These are phyloP conservation scores for Helotiales sp. DNA, from an alignment of 2,329 filamentous ascomycete genomes.

Conservation along the genomic window DNA sequence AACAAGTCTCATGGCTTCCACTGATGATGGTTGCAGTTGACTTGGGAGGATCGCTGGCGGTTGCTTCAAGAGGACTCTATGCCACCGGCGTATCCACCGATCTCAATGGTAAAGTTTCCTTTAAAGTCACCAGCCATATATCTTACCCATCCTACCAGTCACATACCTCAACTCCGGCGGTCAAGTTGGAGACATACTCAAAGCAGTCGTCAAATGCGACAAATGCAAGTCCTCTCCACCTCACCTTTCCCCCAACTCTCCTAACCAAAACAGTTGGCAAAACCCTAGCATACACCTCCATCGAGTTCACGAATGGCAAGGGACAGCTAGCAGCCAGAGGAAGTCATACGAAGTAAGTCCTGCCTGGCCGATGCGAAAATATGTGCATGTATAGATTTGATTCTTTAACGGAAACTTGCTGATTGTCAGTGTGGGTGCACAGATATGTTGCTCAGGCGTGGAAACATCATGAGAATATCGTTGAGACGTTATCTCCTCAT, in stretches of 20 bases:
- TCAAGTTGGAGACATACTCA: slow-evolving; percentile 59
- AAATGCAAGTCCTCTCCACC: slow-evolving; percentile 53
- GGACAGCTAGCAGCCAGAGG: slow-evolving; percentile 65
- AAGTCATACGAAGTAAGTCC: slow-evolving; percentile 66
- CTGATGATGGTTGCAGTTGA: slow-evolving; percentile 52
- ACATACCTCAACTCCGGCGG: slow-evolving; percentile 66
- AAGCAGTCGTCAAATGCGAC: slow-evolving; percentile 62
- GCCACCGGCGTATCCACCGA: slow-evolving; percentile 69
- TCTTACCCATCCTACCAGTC: slow-evolving; percentile 50
- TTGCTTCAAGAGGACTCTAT: slow-evolving; percentile 67
- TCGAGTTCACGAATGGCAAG: slow-evolving; percentile 63
- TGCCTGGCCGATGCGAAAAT: no score
- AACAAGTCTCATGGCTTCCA: background rate
- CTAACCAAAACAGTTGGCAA: slow-evolving; percentile 58
- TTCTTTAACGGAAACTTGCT: background rate
- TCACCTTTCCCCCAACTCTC: background rate
- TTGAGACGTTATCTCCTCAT: slow-evolving; percentile 40
- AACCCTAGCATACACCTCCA: slow-evolving; percentile 64
- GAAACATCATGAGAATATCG: slow-evolving; percentile 44
- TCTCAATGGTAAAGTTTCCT: slow-evolving; percentile 57
- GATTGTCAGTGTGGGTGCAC: background rate
- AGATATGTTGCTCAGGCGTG: slow-evolving; percentile 45
- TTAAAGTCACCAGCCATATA: background rate
- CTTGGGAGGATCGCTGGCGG: slow-evolving; percentile 67
- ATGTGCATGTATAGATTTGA: background rate